These are phyloP conservation scores for Acephala macrosclerotiorum DNA, from an alignment of 2,329 filamentous ascomycete genomes.

Conservation along the genomic window DNA sequence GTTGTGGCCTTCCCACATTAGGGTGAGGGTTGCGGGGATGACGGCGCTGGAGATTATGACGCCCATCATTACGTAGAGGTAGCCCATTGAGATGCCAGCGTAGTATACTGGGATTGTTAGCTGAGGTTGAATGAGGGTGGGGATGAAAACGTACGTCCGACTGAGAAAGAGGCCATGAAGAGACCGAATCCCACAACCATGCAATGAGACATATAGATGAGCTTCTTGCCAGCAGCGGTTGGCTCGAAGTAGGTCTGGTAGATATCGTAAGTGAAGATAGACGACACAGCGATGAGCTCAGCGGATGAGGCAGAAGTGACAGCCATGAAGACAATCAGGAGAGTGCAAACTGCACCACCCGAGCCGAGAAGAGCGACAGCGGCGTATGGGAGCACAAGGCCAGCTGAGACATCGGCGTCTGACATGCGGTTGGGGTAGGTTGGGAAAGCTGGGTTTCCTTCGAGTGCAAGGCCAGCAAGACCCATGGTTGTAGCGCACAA, in stretches of 20 bases:
- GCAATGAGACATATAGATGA: conserved; percentile 82
- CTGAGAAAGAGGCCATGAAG: conserved; percentile 79
- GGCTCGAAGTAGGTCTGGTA: conserved; percentile 90
- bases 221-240: conserved; percentile 72
- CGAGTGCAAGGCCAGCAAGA: conserved; percentile 79
- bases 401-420: conserved; percentile 78
- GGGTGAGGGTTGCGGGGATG: conserved; percentile 79
- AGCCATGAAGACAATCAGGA: conserved; percentile 88
- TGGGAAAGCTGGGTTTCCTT: conserved; percentile 75
- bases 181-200: conserved; percentile 78
- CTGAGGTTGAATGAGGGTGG: conserved; percentile 49
- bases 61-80: conserved; percentile 89
- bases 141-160: conserved; percentile 55
- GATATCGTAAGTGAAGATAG: conserved; percentile 87
- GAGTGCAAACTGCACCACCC: conserved; percentile 79
- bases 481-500: conserved; percentile 89
- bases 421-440: conserved; percentile 77
- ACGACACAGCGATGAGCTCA: conserved; percentile 86
- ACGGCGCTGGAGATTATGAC: conserved; percentile 88
- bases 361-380: conserved; percentile 84
- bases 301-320: conserved; percentile 86
- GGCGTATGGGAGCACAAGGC: conserved; percentile 84
- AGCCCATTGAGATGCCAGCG: conserved; percentile 81
- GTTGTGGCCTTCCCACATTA: conserved; percentile 84
- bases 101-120: conserved; percentile 48